Percentiles rank a stretch among this genome's conserved stretches.
These are phyloP conservation scores for Rhodotorula graminis DNA, from an alignment of 768 basidiomycete species.

Conservation along the genomic window DNA sequence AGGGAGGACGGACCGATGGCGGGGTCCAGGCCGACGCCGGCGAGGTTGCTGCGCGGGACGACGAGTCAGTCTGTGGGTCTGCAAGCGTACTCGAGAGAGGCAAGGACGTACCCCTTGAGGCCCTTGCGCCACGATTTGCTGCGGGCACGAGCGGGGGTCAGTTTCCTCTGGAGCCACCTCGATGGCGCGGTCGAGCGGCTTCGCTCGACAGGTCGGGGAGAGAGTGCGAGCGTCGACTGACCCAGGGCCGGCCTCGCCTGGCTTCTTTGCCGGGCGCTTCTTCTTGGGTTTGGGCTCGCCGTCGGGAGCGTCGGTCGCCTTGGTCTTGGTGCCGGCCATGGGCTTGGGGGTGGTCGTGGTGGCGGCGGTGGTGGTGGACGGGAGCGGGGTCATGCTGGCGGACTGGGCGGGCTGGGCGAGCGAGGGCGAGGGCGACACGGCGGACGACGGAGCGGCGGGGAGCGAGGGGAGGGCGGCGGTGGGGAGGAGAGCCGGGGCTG, in stretches of 20 bases:
- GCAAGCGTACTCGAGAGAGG: not conserved
- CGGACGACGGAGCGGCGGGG: not conserved
- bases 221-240: not conserved
- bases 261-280: not conserved
- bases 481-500: not conserved
- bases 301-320: not conserved
- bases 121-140: constrained; percentile 11
- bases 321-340: not conserved
- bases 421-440: not conserved
- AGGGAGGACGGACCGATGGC: not conserved
- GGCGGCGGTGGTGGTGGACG: not conserved
- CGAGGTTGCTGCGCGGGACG: constrained; percentile 7
- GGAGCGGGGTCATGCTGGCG: not conserved
- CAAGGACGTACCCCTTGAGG: constrained; percentile 13
- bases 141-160: not conserved
- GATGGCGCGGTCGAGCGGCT: too few species aligned
- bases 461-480: not conserved
- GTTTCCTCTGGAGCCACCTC: too few species aligned
- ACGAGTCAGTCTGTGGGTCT: not conserved
- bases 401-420: not conserved
- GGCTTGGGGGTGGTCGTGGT: not conserved
- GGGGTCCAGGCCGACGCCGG: constrained; percentile 18
- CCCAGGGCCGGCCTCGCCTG: constrained; percentile 6
- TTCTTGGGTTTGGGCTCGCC: constrained; percentile 21
- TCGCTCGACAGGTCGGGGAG: too few species aligned